These are phyloP conservation scores for Craspedostauros australis DNA, from an alignment of 108 stramenopile species.

Conservation along the genomic window DNA sequence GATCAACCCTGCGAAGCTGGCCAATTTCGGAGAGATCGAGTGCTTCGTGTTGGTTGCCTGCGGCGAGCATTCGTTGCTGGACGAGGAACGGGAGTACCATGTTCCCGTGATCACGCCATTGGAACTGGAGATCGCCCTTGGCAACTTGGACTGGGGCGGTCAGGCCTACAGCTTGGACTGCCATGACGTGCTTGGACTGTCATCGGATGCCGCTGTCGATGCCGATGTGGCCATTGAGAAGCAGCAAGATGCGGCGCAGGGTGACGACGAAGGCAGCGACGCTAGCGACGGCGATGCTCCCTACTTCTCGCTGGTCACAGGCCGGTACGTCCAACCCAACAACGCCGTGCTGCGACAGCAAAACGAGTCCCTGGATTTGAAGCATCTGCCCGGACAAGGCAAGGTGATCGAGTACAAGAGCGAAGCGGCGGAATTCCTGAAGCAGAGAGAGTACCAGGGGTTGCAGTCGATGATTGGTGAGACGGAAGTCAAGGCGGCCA, in stretches of 20 bases:
- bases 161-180: conserved; percentile 71
- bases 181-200: conserved; percentile 47
- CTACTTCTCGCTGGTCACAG: conserved; percentile 76
- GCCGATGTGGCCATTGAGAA: neutral
- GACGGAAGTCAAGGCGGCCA: conserved; percentile 62
- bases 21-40: conserved; percentile 95
- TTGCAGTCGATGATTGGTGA: conserved; percentile 63
- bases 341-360: conserved; percentile 22
- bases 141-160: conserved; percentile 78
- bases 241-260: neutral
- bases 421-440: conserved; percentile 77
- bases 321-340: conserved; percentile 40
- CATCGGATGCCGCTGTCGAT: neutral
- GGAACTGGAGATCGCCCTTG: conserved; percentile 91
- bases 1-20: conserved; percentile 87
- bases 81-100: conserved; percentile 57
- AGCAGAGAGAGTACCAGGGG: conserved; percentile 79
- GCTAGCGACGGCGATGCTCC: conserved; percentile 59
- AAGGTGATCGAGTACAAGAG: conserved; percentile 66
- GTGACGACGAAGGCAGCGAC: conserved; percentile 13
- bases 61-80: conserved; percentile 74
- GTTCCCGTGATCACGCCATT: conserved; percentile 87
- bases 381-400: conserved; percentile 60
- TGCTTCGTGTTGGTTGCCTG: conserved; percentile 91
- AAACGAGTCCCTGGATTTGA: conserved; percentile 24